Percentiles rank a stretch among this genome's conserved stretches.
Evolutionary conservation across 345 rosid species (phyloP).

Genomic region (Lepidium sativum): DNA sequence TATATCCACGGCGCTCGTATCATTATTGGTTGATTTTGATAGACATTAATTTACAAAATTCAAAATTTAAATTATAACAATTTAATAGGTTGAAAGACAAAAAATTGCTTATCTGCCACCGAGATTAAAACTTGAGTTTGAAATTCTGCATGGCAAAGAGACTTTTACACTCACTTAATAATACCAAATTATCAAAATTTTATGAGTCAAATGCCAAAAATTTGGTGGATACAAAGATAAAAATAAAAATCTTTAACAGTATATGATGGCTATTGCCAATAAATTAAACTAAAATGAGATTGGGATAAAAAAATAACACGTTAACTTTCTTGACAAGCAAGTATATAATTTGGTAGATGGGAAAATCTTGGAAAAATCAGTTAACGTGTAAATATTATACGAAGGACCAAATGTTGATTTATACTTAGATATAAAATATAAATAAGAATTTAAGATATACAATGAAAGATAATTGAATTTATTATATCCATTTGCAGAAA

Average conservation of each 20-base stretch:
- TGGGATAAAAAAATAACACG: not conserved
- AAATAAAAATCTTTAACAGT: not conserved
- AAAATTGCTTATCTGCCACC: not conserved
- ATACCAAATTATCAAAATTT: not conserved
- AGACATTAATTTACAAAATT: not conserved
- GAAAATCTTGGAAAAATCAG: conserved; percentile 15
- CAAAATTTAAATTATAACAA: not conserved
- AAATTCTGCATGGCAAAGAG: not conserved
- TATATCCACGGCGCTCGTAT: too few relatives aligned
- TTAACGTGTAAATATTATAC: conserved; percentile 3
- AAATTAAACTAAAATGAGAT: not conserved
- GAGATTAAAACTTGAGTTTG: not conserved
- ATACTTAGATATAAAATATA: not conserved
- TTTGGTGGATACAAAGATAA: not conserved
- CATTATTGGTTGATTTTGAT: not conserved
- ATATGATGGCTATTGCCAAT: not conserved
- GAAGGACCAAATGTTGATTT: not conserved
- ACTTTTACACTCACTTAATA: not conserved
- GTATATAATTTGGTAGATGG: conserved; percentile 21
- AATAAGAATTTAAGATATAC: not conserved
- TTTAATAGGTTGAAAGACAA: not conserved
- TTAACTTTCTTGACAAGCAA: conserved; percentile 17
- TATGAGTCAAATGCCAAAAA: not conserved
- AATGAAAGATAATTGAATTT: not conserved
- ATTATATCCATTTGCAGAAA: not conserved